A percentile compares a stretch with the other conserved stretches of the same genome.
Evolutionary conservation across 1,284 basidiomycete species (phyloP).

Genomic region (Leccinum fuscescens): DNA sequence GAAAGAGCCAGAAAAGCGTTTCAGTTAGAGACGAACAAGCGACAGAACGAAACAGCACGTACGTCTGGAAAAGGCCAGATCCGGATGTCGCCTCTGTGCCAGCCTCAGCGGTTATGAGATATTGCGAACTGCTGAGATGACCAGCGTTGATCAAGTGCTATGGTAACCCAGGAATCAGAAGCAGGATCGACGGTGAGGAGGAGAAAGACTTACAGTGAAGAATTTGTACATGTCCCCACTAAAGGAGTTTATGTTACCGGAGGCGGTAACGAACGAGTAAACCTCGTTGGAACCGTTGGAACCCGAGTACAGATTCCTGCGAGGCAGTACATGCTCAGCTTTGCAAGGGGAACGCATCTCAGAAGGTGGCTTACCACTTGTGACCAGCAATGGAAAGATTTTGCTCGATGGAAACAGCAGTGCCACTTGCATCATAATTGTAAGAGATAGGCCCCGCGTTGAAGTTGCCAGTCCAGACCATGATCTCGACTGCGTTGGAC

Average conservation of each 20-base stretch:
- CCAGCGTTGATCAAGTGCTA: constrained; percentile 53
- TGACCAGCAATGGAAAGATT: constrained; percentile 48
- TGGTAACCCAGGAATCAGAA: neutral
- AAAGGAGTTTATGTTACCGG: constrained; percentile 48
- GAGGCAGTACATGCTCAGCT: neutral
- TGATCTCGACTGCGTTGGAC: constrained; percentile 56
- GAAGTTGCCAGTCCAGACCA: constrained; percentile 65
- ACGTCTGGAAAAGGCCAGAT: constrained; percentile 42
- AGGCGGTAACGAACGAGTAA: constrained; percentile 58
- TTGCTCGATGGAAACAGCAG: constrained; percentile 46
- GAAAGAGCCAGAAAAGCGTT: neutral
- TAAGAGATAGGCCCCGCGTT: constrained; percentile 58
- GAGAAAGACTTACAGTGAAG: constrained; percentile 41
- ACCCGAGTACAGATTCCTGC: constrained; percentile 57
- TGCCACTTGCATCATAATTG: constrained; percentile 44
- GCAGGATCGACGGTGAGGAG: neutral
- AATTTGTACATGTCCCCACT: constrained; percentile 55
- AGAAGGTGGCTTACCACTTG: constrained; percentile 42
- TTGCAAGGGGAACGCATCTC: neutral
- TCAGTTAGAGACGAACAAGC: neutral
- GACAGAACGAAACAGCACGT: constrained; percentile 13
- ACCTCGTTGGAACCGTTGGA: constrained; percentile 60
- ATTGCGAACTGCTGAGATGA: constrained; percentile 44
- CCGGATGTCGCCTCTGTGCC: constrained; percentile 46
- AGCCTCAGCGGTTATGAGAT: constrained; percentile 42